Conservation (phyloP, 2,329 filamentous ascomycete species). For the Coleophoma crateriformis region DNA sequence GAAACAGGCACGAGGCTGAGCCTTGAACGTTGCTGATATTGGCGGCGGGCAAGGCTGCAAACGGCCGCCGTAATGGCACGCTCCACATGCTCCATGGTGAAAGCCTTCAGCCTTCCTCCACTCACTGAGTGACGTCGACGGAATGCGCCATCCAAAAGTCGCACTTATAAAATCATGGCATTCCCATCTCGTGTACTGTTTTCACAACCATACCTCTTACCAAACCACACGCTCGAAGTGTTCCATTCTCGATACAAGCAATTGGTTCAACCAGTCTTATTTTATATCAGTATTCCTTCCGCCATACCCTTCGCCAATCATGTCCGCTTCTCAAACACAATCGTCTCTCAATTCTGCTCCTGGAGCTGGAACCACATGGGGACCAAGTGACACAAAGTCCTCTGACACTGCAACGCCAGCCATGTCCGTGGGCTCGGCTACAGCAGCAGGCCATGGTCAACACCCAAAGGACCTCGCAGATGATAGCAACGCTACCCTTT, state of each 20-base stretch:
- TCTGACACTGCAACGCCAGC: slow-evolving; percentile 18
- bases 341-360: slow-evolving; percentile 16
- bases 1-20: not conserved
- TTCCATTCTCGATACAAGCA: not conserved
- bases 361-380: slow-evolving; percentile 19
- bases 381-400: slow-evolving; percentile 13
- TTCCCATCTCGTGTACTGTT: not conserved
- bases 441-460: slow-evolving; percentile 22
- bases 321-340: slow-evolving; percentile 24
- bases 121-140: not conserved
- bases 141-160: not conserved
- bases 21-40: not conserved
- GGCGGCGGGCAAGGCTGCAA: not conserved
- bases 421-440: slow-evolving; percentile 20
- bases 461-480: slow-evolving; percentile 24
- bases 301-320: slow-evolving; percentile 5
- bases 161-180: not conserved
- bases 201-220: not conserved
- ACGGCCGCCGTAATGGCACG: not conserved
- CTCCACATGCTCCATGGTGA: not conserved
- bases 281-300: not conserved
- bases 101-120: not conserved
- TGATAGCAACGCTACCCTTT: slow-evolving; percentile 17
- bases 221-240: too few species aligned
- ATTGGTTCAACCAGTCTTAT: not conserved